Percentiles rank a stretch among this genome's conserved stretches.
Conservation (phyloP, 768 basidiomycete genomes). For the Suillus cothurnatus region DNA sequence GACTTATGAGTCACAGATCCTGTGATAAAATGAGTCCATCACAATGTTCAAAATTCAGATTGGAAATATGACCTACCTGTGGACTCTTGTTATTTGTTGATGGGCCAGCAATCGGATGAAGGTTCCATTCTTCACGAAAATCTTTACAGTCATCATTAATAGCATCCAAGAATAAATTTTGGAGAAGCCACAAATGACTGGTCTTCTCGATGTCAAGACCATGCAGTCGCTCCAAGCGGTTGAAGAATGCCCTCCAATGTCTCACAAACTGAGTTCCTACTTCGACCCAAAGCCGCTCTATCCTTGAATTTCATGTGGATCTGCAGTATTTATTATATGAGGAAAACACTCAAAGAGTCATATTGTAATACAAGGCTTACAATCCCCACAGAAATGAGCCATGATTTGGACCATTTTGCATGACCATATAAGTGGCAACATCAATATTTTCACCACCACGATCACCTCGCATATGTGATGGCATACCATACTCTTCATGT, state of each 20-base stretch:
- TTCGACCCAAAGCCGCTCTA: slow-evolving; percentile 50
- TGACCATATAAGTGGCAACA: slow-evolving; percentile 31
- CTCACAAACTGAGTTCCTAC: slow-evolving; percentile 41
- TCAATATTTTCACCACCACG: slow-evolving; percentile 32
- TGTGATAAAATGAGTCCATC: slow-evolving; percentile 3
- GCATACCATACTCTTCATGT: slow-evolving; percentile 16
- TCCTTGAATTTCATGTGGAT: slow-evolving; percentile 44
- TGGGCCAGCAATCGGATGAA: slow-evolving; percentile 35
- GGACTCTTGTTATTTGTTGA: slow-evolving; percentile 26
- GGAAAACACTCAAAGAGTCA: not conserved
- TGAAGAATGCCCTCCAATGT: slow-evolving; percentile 46
- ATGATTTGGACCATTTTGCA: slow-evolving; percentile 21
- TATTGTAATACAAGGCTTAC: slow-evolving; percentile 13
- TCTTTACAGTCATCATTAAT: slow-evolving; percentile 39
- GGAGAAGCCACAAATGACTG: slow-evolving; percentile 46
- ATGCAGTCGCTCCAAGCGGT: slow-evolving; percentile 36
- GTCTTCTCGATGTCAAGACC: slow-evolving; percentile 32
- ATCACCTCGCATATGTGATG: slow-evolving; percentile 30
- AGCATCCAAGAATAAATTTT: slow-evolving; percentile 38
- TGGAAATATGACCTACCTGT: slow-evolving; percentile 4
- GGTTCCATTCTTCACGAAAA: slow-evolving; percentile 43
- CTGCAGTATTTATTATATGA: slow-evolving; percentile 8
- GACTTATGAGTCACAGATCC: slow-evolving; percentile 18
- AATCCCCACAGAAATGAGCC: slow-evolving; percentile 32
- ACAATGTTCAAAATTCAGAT: not conserved